Base-by-base conservation (phyloP, 352 stramenopile genomes). In the Blastocystis sp. region DNA sequence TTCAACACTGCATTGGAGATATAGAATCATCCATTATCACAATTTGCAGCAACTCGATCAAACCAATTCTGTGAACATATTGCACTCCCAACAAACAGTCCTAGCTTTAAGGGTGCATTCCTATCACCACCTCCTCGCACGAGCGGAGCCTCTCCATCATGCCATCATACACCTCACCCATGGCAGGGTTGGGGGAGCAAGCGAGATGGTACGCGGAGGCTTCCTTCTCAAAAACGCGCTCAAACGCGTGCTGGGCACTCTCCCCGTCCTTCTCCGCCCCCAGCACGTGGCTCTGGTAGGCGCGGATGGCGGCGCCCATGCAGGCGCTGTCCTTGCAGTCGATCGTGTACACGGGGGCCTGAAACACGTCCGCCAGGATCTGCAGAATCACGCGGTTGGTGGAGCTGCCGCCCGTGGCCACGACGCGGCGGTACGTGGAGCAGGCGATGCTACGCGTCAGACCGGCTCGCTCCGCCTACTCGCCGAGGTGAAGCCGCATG, bases 361-460 rank as follows among this genome's bases (percentile, higher is more conserved):
- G 57, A 43, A 84, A 84, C 4, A 84, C 34, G 45, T 84, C 74
- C 40, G 74, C 40, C 21, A 84, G 28, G 2, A 84, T 77, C 74
- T 84, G 62, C 14, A 84, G 40, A 57, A 84, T 84, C 11, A 40
- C 40, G 21, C 21, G 40, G 77, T 84, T 84, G 11, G 38, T 71
- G 19, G 59, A 74, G 4, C n/a, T 40, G 28, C 74, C 74, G 0
- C 74, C 74, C 43, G 74, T 84, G n/a, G 48, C 74, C 19, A 84
- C 40, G 4, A 77, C 7, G 28, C 68, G 68, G 24, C 57, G 4
- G 17, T 59, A 84, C 19, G 7, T 19, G 19, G 24, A 77, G 24
- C 19, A 84, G n/a, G 28, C 24, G 3, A 71, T 84, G 19, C 62
- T 84, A 84, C 1, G 11, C 34, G 2, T 65, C 3, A 45, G 3